Evolutionary conservation across 2,329 filamentous ascomycete species (phyloP), one percentile per base, ranked within the genome.

Genomic region (Orbilia quercus): DNA sequence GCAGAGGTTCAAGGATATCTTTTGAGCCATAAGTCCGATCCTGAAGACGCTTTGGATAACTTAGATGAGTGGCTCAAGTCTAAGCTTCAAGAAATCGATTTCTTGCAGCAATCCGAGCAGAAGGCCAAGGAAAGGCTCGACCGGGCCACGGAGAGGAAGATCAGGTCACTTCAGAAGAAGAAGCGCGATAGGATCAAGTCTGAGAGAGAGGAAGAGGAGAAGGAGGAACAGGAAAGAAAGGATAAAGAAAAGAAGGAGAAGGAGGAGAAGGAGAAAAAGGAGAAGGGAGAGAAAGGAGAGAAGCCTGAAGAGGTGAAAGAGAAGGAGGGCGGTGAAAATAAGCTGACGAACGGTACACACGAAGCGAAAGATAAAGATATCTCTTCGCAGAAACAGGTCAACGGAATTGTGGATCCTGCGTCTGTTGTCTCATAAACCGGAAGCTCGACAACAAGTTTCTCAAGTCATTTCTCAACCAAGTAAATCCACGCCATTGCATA

Each of bases 101-200:
- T 89, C 78, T 83, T 82, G 11, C 87, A 89, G 42, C 87, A 83
- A 78, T 87, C 89, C 81, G 87, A 89, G 78, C 89, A 89, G 83
- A 84, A 89, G 62, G 89, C 89, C 84, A 88, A 88, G 54, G 64
- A 75, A 78, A 53, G 86, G 89, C 57, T 84, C 86, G 1, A 79
- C 80, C 6, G 77, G 76, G 76, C 82, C 78, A 78, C 79, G 70
- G 81, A 70, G 34, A 77, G 51, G 81, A 77, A 76, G 81, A 77
- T 77, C 78, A 79, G 25, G 70, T 76, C 79, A 74, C 77, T 80
- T 75, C 75, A 76, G 4, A 80, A 59, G 71, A 77, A n/a, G 79
- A 80, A 14, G 77, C 81, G 54, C 79, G 80, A 34, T 79, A 77
- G 28, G 74, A 79, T 84, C 76, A 84, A 83, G 79, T 82, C 82